Conservation (phyloP, 1,139 yeast species). For the Geotrichum aggregatum region DNA sequence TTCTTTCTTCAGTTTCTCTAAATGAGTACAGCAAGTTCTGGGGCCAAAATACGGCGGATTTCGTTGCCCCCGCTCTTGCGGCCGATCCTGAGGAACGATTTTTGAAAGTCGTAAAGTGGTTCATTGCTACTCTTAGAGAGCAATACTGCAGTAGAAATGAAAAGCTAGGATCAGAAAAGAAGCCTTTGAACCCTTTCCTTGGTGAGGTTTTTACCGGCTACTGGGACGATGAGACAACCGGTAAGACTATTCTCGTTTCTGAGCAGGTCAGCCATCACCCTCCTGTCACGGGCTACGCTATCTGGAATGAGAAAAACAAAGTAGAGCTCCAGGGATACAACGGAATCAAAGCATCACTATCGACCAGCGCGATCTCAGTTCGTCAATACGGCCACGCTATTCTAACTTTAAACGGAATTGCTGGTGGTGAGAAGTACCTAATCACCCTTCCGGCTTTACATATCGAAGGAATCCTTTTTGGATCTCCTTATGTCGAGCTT, state of each 20-base stretch:
- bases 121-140: constrained; percentile 81
- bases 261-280: constrained; percentile 98
- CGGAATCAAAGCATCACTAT: constrained; percentile 78
- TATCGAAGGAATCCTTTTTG: constrained; percentile 86
- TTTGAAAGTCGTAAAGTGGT: constrained; percentile 84
- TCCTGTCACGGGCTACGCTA: constrained; percentile 84
- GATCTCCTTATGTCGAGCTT: constrained; percentile 77
- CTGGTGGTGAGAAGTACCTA: constrained; percentile 61
- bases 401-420: constrained; percentile 51
- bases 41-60: constrained; percentile 79
- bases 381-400: constrained; percentile 91
- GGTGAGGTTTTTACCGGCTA: constrained; percentile 91
- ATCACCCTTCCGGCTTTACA: constrained; percentile 94
- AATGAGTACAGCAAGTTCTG: constrained; percentile 84
- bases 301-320: constrained; percentile 65
- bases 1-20: constrained; percentile 82
- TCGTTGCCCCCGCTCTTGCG: constrained; percentile 61
- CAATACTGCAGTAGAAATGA: constrained; percentile 93
- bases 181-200: constrained; percentile 89
- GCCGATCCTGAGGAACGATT: constrained; percentile 53
- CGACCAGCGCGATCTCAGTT: constrained; percentile 72
- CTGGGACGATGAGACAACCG: constrained; percentile 52
- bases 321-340: constrained; percentile 80
- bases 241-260: constrained; percentile 59
- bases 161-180: constrained; percentile 87